These are phyloP conservation scores for Hirschfeldia incana DNA, from an alignment of 345 rosid species.

Conservation along the genomic window DNA sequence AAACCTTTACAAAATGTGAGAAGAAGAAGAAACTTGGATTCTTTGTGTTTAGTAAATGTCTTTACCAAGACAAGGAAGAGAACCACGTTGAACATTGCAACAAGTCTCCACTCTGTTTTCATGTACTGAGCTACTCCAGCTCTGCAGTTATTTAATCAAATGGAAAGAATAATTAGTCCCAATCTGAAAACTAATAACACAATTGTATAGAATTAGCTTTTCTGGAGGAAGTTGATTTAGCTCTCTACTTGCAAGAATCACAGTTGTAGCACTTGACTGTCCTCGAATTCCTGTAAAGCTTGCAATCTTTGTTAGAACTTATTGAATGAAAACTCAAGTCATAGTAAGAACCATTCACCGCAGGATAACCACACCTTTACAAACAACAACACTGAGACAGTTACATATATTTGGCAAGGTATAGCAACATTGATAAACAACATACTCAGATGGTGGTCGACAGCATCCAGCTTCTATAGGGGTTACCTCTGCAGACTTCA, in stretches of 20 bases:
- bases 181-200: neutral
- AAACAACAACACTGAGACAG: neutral
- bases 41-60: neutral
- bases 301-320: conserved; percentile 82
- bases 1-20: too few species aligned
- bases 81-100: conserved; percentile 75
- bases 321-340: conserved; percentile 89
- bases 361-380: conserved; percentile 82
- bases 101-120: conserved; percentile 90
- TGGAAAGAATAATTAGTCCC: neutral
- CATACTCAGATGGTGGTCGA: conserved; percentile 87
- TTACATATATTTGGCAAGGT: neutral
- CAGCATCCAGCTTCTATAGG: conserved; percentile 97
- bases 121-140: conserved; percentile 98
- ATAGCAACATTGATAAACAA: neutral
- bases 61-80: conserved; percentile 77
- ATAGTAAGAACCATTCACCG: conserved; percentile 68
- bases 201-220: neutral
- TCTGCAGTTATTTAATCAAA: conserved; percentile 41
- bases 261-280: conserved; percentile 83
- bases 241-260: conserved; percentile 90
- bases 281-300: conserved; percentile 69
- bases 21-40: neutral
- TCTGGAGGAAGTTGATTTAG: neutral
- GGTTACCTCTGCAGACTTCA: conserved; percentile 66